Evolutionary conservation across 345 rosid genomes (phyloP).

Genomic region (Salix dunnii): DNA sequence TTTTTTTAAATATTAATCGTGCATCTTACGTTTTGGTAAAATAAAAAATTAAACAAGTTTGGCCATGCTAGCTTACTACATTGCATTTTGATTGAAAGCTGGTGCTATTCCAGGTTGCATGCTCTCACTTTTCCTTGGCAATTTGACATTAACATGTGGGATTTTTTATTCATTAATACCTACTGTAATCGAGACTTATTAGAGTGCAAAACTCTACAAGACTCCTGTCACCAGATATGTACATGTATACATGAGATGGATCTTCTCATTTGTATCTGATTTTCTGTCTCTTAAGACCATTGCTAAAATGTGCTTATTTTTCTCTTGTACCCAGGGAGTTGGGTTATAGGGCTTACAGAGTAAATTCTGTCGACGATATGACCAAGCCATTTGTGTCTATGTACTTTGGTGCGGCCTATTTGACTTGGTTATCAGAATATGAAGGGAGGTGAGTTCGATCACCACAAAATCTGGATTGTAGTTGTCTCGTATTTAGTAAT

Average conservation of each 20-base stretch:
- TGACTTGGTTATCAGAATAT: slow-evolving; percentile 74
- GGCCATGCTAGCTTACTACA: not conserved
- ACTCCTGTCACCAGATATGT: not conserved
- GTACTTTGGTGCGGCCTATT: slow-evolving; percentile 86
- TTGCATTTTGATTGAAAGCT: not conserved
- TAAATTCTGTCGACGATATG: slow-evolving; percentile 62
- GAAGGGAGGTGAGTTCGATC: slow-evolving; percentile 64
- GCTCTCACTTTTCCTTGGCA: not conserved
- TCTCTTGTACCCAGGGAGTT: slow-evolving; percentile 50
- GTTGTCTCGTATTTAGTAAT: not conserved
- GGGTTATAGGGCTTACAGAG: slow-evolving; percentile 75
- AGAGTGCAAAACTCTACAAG: not conserved
- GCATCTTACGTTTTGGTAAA: not conserved
- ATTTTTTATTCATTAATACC: not conserved
- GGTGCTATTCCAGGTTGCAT: not conserved
- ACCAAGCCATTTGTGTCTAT: slow-evolving; percentile 77
- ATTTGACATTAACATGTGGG: not conserved
- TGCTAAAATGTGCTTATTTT: slow-evolving; percentile 7
- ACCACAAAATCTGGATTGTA: not conserved
- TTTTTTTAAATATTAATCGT: not conserved
- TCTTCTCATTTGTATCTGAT: not conserved
- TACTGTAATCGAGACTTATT: not conserved
- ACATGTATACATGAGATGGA: not conserved
- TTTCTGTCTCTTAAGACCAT: not conserved
- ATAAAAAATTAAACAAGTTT: not conserved